These are phyloP conservation scores for Cryptococcus wingfieldii DNA, from an alignment of 1,284 basidiomycete genomes.

Conservation along the genomic window DNA sequence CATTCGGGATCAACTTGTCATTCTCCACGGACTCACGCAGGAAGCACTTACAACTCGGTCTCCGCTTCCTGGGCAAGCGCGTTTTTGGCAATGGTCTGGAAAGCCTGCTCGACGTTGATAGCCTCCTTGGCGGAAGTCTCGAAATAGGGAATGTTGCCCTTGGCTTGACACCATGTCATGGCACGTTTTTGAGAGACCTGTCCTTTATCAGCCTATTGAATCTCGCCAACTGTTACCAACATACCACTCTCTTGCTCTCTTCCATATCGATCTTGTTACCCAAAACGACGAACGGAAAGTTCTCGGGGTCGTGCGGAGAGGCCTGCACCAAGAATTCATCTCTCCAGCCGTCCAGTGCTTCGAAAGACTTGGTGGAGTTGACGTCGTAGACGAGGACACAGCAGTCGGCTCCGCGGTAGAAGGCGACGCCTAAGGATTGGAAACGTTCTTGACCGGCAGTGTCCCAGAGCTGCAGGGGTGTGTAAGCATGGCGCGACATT, in stretches of 20 bases:
- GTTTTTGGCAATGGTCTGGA: slow-evolving; percentile 99
- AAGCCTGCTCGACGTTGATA: slow-evolving; percentile 99
- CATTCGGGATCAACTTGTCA: not conserved
- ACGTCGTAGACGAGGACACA: slow-evolving; percentile 99
- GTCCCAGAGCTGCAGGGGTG: slow-evolving; percentile 79
- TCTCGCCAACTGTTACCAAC: slow-evolving; percentile 24
- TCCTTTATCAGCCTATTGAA: not conserved
- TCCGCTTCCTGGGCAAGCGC: slow-evolving; percentile 95
- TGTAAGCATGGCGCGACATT: not conserved
- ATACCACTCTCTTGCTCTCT: slow-evolving; percentile 94
- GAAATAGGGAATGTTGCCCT: slow-evolving; percentile 99
- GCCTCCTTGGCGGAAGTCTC: slow-evolving; percentile 99
- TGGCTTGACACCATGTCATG: slow-evolving; percentile 99
- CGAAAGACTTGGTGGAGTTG: slow-evolving; percentile 96
- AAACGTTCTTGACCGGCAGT: slow-evolving; percentile 99
- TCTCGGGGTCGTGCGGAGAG: slow-evolving; percentile 96
- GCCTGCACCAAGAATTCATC: slow-evolving; percentile 96
- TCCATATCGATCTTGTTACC: slow-evolving; percentile 99
- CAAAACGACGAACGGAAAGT: slow-evolving; percentile 97
- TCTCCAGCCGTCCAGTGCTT: slow-evolving; percentile 91
- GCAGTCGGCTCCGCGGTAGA: slow-evolving; percentile 98
- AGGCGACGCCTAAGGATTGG: slow-evolving; percentile 96
- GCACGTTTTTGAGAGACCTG: slow-evolving; percentile 98
- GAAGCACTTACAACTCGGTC: slow-evolving; percentile 73
- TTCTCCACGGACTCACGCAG: not conserved